Conservation (phyloP, 140 eudicot species). For the Flaveria floridana region DNA sequence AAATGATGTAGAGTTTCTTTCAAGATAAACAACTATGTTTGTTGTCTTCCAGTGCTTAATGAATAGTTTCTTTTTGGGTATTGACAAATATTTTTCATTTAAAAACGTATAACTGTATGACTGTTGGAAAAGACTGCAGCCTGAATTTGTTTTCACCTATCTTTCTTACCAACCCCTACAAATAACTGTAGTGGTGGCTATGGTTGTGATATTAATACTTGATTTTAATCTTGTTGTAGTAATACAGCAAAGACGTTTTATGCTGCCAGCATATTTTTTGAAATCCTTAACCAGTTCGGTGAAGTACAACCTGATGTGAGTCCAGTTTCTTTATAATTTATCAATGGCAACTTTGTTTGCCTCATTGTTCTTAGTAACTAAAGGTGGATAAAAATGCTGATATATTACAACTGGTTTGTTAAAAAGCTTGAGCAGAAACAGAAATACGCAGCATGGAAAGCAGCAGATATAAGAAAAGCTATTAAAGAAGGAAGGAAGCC, state of each 20-base stretch:
- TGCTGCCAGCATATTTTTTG: constrained; percentile 97
- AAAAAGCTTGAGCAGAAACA: constrained; percentile 93
- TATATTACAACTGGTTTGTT: constrained; percentile 19
- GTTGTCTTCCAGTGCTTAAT: not conserved
- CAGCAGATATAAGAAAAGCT: constrained; percentile 95
- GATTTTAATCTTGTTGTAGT: constrained; percentile 40
- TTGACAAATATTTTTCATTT: no score
- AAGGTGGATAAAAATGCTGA: not conserved
- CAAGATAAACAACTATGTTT: not conserved
- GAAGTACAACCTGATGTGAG: constrained; percentile 79
- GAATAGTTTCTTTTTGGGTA: not conserved
- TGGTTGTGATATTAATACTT: constrained; percentile 4
- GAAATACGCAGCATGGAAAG: constrained; percentile 95
- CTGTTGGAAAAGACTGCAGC: not conserved
- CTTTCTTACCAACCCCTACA: not conserved
- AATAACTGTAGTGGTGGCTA: constrained; percentile 2
- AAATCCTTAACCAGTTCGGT: constrained; percentile 86
- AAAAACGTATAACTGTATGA: not conserved
- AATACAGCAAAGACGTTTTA: constrained; percentile 92
- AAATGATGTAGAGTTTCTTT: constrained; percentile 2
- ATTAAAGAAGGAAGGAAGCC: constrained; percentile 97
- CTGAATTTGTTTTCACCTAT: not conserved
- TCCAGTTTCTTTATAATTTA: not conserved
- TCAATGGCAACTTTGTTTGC: not conserved
- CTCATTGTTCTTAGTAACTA: not conserved